Evolutionary conservation across 805 yeast genomes (phyloP), one percentile per base, ranked within the genome.

Genomic region (Candida corydali): DNA sequence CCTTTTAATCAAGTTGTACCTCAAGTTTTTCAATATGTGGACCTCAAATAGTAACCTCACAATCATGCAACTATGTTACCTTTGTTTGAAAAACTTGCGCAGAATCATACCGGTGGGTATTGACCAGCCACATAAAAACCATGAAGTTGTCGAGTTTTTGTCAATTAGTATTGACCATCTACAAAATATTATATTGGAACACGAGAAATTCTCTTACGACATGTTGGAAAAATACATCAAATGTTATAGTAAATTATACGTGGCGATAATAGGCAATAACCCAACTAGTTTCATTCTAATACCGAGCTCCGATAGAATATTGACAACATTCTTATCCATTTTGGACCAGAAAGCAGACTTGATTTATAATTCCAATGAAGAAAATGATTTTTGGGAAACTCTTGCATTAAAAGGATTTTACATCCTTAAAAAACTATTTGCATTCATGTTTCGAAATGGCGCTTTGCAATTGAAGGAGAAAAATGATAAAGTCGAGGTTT

Each of bases 91-190:
- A 57, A 79, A 77, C 19, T 58, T 85, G 20, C 69, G 95, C 46
- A 69, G 95, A 42, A 69, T 84, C 14, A 69, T 87, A 2, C 80
- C 80, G 2, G 91, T 82, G 50, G 95, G 95, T 0, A 80, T 73
- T 46, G 86, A 82, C 31, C 70, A 75, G 42, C 83, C 86, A 1
- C 80, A 85, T 42, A 73, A 80, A 31, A 75, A 75, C 37, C 68
- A 55, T 12, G 71, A 70, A 19, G 71, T 86, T 2, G 61, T 59
- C 11, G 87, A 81, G 35, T 82, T 88, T 43, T 65, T 86, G 53
- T 68, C 65, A 17, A 36, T 70, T 0, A 64, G 83, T 0, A 61
- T 80, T 2, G 65, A 65, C 7, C 88, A 88, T 54, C 70, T 86
- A 38, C 78, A 76, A 45, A 57, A 64, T 10, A 65, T 86, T 37